Percentiles rank a stretch among this genome's conserved stretches.
Evolutionary conservation across 176 grass and related monocot species (phyloP).

Genomic region (Echinochloa phyllopogon): DNA sequence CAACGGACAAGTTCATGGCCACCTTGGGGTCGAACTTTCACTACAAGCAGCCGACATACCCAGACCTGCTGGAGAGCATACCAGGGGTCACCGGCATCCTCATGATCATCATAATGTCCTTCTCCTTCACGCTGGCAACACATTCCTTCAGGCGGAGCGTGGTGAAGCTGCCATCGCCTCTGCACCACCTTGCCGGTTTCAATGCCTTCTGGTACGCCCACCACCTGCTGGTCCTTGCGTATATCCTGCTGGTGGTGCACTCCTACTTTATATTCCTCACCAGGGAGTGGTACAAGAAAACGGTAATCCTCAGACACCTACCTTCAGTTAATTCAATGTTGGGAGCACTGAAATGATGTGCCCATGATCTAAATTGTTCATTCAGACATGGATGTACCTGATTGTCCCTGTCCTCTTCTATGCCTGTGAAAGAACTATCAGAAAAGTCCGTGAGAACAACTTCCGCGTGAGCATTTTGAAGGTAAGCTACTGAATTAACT

Average conservation of each 20-base stretch:
- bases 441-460: constrained; percentile 90
- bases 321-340: constrained; percentile 5
- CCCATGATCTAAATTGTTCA: constrained; percentile 33
- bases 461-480: constrained; percentile 72
- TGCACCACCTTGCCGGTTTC: constrained; percentile 97
- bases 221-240: constrained; percentile 84
- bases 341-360: constrained; percentile 24
- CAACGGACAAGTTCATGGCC: constrained; percentile 65
- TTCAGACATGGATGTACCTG: constrained; percentile 99
- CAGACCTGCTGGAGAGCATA: constrained; percentile 58
- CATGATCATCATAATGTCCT: constrained; percentile 96
- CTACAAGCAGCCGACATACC: constrained; percentile 82
- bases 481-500: constrained; percentile 49
- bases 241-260: constrained; percentile 86
- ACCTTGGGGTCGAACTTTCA: constrained; percentile 70
- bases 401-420: constrained; percentile 89
- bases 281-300: constrained; percentile 92
- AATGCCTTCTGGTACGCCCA: constrained; percentile 99
- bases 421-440: constrained; percentile 90
- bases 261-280: constrained; percentile 98
- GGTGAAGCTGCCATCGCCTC: constrained; percentile 83
- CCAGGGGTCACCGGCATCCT: constrained; percentile 90
- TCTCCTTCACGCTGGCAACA: constrained; percentile 94
- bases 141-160: constrained; percentile 87
- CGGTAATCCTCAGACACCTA: constrained; percentile 54